Percentiles rank a stretch among this genome's conserved stretches.
Evolutionary conservation across 2,329 filamentous ascomycete species (phyloP).

Genomic region (Tolypocladium amazonense): DNA sequence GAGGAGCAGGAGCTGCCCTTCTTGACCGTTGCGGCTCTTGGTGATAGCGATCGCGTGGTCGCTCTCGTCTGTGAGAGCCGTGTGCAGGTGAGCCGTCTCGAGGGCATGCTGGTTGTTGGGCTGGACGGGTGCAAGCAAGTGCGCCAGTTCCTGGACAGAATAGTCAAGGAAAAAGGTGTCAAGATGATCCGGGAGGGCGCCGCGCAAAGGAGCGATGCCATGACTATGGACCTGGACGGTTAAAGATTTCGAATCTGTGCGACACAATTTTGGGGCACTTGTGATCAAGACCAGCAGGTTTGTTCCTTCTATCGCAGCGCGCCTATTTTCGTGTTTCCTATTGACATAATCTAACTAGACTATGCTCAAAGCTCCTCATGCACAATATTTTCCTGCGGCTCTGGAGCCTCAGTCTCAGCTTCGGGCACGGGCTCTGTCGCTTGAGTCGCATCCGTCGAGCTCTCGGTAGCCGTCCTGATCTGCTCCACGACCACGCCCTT

Average conservation of each 20-base stretch:
- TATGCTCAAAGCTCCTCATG: slow-evolving; percentile 40
- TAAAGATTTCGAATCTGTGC: neutral
- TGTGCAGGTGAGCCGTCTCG: slow-evolving; percentile 69
- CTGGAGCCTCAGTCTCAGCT: slow-evolving; percentile 14
- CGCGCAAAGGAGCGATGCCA: slow-evolving; percentile 34
- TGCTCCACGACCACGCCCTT: slow-evolving; percentile 41
- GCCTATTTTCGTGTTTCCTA: neutral
- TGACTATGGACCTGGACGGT: slow-evolving; percentile 41
- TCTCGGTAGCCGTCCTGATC: slow-evolving; percentile 16
- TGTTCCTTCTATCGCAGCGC: neutral
- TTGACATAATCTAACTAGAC: neutral
- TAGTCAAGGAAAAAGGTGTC: slow-evolving; percentile 62
- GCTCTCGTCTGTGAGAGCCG: slow-evolving; percentile 80
- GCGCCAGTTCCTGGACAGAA: slow-evolving; percentile 66
- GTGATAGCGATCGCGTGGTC: slow-evolving; percentile 62
- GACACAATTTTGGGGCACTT: neutral
- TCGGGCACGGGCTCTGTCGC: slow-evolving; percentile 14
- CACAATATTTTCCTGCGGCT: slow-evolving; percentile 16
- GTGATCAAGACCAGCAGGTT: neutral
- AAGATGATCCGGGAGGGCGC: slow-evolving; percentile 50
- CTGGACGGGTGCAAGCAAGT: slow-evolving; percentile 88
- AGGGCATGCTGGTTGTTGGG: slow-evolving; percentile 87
- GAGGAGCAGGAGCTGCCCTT: slow-evolving; percentile 86
- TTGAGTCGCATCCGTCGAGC: slow-evolving; percentile 5
- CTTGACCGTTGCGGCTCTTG: slow-evolving; percentile 74